These are phyloP conservation scores for Metroxylon sagu DNA, from an alignment of 176 grass and related monocot species.

Conservation along the genomic window DNA sequence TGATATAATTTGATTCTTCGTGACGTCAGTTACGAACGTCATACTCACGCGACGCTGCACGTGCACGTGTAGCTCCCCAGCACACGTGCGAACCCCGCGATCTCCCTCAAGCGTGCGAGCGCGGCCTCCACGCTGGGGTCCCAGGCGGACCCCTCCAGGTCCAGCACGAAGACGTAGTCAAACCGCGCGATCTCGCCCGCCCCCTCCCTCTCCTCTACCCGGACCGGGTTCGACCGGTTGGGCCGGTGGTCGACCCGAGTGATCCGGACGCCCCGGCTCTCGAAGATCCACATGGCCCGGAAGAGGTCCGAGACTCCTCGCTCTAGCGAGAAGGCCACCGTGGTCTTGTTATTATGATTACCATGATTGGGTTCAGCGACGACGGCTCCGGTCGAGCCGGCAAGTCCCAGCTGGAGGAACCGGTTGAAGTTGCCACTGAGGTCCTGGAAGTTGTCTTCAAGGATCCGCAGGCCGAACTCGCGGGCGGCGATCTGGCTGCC, in stretches of 20 bases:
- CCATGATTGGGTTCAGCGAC: no score
- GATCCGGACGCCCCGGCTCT: slow-evolving; percentile 23
- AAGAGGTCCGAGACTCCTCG: slow-evolving; percentile 22
- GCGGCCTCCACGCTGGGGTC: not conserved
- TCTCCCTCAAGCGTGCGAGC: not conserved
- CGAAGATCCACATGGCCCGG: slow-evolving; percentile 22
- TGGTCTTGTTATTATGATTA: slow-evolving; percentile 6
- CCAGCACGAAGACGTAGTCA: slow-evolving; percentile 16
- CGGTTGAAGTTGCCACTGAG: slow-evolving; percentile 17
- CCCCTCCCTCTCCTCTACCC: not conserved
- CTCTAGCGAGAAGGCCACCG: slow-evolving; percentile 22
- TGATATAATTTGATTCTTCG: no score
- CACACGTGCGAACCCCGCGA: slow-evolving; percentile 1
- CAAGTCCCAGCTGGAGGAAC: slow-evolving; percentile 15
- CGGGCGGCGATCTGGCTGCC: slow-evolving; percentile 15
- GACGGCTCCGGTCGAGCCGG: no score
- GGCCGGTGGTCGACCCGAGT: slow-evolving; percentile 32
- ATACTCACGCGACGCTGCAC: not conserved
- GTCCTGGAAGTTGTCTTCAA: slow-evolving; percentile 25
- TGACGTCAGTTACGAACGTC: no score
- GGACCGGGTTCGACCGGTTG: slow-evolving; percentile 20
- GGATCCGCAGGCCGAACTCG: slow-evolving; percentile 24
- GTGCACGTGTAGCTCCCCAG: slow-evolving; percentile 4
- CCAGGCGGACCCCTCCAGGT: slow-evolving; percentile 1
- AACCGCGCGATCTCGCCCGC: not conserved